Base-by-base conservation (phyloP, 2,329 filamentous ascomycete species). In the Lachnellula willkommii region DNA sequence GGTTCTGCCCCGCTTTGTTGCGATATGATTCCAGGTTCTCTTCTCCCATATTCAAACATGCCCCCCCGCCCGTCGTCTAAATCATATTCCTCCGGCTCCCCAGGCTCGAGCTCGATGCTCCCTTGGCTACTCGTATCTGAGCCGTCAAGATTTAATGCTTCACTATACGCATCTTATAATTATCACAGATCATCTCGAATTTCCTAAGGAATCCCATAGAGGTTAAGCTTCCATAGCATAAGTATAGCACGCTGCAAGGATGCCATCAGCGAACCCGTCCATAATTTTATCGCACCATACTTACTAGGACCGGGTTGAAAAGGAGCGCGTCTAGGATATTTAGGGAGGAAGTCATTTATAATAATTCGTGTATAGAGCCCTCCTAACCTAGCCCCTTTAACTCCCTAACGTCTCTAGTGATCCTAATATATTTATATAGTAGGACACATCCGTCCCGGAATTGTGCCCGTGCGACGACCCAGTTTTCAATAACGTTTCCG, bases 341-440 rank as follows among this genome's bases (percentile, higher is more conserved):
- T 12, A 32, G 53, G 54, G 49, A 61, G 53, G 52, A 61, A 61
- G 46, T 62, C 50, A 24, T 54, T 52, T 54, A 54, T 53, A n/a
- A 54, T 32, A 60, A 60, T 53, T 32, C 55, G 47, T 53, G 45
- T 62, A 60, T 60, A 60, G 35, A 62, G 47, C 37, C 54, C 55
- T 57, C 56, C 48, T 47, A 55, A 53, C 51, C 32, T 45, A 57
- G 58, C 58, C 17, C 56, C 52, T 57, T 61, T 35, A 52, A 61
- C 52, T 50, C 54, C 52, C 51, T 59, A 26, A 56, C 54, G n/a
- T 54, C 24, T 57, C 55, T 61, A 40, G 59, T 63, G 39, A 61
- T 63, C 56, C 39, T 61, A 51, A 56, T 63, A 63, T 58, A 49
- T 58, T 58, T 61, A 51, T 61, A 53, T 50, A 50, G 53, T 61